Percentiles rank a stretch among this genome's conserved stretches.
Conservation (phyloP, 805 yeast genomes). For the Ogataea sp. region DNA sequence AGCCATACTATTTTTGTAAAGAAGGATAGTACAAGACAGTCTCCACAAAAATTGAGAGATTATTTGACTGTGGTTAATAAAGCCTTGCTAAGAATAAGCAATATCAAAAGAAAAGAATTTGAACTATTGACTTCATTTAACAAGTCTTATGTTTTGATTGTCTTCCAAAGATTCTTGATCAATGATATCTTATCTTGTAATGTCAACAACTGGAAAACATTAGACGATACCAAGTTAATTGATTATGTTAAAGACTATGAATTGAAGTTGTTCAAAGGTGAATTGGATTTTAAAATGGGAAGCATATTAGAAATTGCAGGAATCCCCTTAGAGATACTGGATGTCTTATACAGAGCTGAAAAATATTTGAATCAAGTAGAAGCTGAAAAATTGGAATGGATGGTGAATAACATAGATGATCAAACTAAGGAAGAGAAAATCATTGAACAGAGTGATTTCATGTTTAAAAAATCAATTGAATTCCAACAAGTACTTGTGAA, state of each 20-base stretch:
- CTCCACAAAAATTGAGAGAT: background rate
- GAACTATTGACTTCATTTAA: background rate
- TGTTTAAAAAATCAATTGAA: background rate
- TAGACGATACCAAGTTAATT: background rate
- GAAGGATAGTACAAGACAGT: background rate
- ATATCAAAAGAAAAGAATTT: background rate
- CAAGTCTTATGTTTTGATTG: background rate
- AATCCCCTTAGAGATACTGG: background rate
- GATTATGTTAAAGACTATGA: background rate
- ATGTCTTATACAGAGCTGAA: background rate
- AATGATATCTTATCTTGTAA: background rate
- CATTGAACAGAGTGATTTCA: background rate
- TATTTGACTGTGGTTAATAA: background rate
- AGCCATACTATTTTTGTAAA: background rate
- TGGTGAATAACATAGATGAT: background rate
- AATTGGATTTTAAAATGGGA: background rate
- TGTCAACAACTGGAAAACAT: background rate
- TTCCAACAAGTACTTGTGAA: background rate
- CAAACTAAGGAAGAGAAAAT: background rate
- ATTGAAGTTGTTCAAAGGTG: background rate
- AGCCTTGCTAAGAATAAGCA: background rate
- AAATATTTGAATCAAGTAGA: background rate
- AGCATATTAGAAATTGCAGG: background rate
- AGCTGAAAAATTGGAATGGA: background rate
- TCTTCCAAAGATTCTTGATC: background rate